phyloP scores from a whole-genome alignment of 768 basidiomycete genomes.

The Leccinum disarticulatum region DNA sequence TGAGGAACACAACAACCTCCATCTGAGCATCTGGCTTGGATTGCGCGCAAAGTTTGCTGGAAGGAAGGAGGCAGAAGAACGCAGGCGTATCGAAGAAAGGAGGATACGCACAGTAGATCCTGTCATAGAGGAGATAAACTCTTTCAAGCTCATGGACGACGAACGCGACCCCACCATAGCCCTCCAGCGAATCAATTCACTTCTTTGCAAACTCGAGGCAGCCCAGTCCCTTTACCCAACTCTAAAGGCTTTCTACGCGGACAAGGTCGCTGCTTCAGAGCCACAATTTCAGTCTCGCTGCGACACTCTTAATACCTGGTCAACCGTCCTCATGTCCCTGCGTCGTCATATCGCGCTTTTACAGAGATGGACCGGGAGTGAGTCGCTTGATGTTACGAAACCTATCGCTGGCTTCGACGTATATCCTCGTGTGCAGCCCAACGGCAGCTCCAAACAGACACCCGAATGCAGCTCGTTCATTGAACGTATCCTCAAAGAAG shows the following conservation, averaged over 20 bases:
- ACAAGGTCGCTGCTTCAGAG: constrained; percentile 71
- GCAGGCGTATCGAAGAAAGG: constrained; percentile 77
- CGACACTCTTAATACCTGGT: constrained; percentile 91
- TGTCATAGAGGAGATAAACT: constrained; percentile 79
- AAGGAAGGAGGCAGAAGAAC: constrained; percentile 79
- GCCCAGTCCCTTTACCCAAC: constrained; percentile 87
- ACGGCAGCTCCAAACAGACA: constrained; percentile 42
- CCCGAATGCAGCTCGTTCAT: constrained; percentile 84
- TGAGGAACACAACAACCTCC: constrained; percentile 67
- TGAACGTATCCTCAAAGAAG: constrained; percentile 92
- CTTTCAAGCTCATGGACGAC: constrained; percentile 61
- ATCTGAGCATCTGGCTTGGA: constrained; percentile 83
- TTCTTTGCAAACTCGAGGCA: constrained; percentile 75
- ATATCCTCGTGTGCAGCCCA: constrained; percentile 29
- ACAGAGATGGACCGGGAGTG: constrained; percentile 92
- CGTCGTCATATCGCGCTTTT: constrained; percentile 77
- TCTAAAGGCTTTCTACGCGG: constrained; percentile 73
- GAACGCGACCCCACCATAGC: constrained; percentile 41
- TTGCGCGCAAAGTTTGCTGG: constrained; percentile 85
- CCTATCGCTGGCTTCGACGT: constrained; percentile 67
- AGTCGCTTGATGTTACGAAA: constrained; percentile 84
- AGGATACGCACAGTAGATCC: constrained; percentile 77
- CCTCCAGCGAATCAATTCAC: constrained; percentile 57
- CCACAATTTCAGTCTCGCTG: constrained; percentile 74
- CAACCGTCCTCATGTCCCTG: constrained; percentile 82